These are phyloP conservation scores for Ramalina intermedia DNA, from an alignment of 495 filamentous ascomycete genomes.

Conservation along the genomic window DNA sequence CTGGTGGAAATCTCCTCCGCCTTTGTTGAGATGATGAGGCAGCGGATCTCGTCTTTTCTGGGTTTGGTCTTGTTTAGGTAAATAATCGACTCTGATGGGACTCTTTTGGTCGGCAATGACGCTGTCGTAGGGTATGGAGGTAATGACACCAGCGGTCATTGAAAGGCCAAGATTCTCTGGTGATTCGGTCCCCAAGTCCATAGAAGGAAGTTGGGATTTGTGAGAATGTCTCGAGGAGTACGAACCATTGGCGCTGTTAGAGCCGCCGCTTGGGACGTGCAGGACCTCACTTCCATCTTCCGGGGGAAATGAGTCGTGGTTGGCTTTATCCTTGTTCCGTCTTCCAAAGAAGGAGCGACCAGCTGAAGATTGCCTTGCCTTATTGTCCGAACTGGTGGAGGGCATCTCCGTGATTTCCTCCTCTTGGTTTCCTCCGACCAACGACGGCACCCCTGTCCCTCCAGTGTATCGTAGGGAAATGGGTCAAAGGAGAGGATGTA, in stretches of 20 bases:
- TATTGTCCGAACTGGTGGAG: conserved; percentile 48
- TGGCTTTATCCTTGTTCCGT: conserved; percentile 59
- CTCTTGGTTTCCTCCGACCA: not conserved
- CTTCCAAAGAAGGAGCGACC: conserved; percentile 80
- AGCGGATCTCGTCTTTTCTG: conserved; percentile 52
- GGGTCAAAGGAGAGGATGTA: no score
- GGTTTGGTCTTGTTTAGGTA: conserved; percentile 55
- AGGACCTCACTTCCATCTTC: conserved; percentile 40
- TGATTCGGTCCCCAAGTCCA: conserved; percentile 38
- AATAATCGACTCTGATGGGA: conserved; percentile 62
- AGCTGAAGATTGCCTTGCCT: conserved; percentile 67
- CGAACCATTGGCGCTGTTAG: conserved; percentile 46
- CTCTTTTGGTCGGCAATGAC: conserved; percentile 49
- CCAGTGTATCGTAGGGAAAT: not conserved
- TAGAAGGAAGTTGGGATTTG: conserved; percentile 58
- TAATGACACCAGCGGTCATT: conserved; percentile 72
- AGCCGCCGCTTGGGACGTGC: conserved; percentile 33
- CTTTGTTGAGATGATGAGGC: conserved; percentile 69
- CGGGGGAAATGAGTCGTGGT: conserved; percentile 25
- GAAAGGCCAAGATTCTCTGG: conserved; percentile 43
- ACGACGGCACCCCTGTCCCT: conserved; percentile 1
- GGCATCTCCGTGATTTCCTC: conserved; percentile 27
- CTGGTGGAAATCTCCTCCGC: conserved; percentile 71
- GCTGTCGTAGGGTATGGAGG: conserved; percentile 78
- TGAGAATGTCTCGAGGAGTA: conserved; percentile 69